Conservation (phyloP, 257 asterid species). For the Verbena officinalis region DNA sequence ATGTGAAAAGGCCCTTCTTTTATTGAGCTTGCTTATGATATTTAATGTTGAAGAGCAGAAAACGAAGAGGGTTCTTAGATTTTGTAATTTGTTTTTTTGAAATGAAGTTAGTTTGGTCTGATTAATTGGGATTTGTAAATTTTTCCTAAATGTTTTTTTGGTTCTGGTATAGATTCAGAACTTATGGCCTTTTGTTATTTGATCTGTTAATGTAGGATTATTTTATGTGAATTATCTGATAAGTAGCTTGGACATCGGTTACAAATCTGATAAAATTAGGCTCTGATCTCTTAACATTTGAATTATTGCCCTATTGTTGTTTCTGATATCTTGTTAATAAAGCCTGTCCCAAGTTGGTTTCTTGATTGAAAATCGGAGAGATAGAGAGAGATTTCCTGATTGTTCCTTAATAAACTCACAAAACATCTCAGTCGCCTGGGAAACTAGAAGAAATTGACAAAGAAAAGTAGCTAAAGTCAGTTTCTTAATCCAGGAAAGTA, state of each 20-base stretch:
- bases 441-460: no score
- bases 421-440: no score
- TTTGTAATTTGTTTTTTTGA: no score
- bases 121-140: not conserved
- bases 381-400: not conserved
- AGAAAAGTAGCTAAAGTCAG: no score
- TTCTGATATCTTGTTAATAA: not conserved
- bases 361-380: no score
- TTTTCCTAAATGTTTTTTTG: not conserved
- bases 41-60: not conserved
- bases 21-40: not conserved
- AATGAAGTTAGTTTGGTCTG: not conserved
- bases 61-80: not conserved
- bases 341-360: not conserved
- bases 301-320: no score
- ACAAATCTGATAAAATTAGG: not conserved
- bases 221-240: not conserved
- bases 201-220: not conserved
- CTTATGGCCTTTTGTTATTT: not conserved
- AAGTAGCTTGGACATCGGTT: not conserved
- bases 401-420: not conserved
- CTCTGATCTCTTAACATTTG: no score
- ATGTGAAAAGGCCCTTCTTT: slow-evolving; percentile 17
- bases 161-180: not conserved
- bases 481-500: no score